Evolutionary conservation across 2,329 filamentous ascomycete genomes (phyloP), one percentile per base, ranked within the genome.

Genomic region (Neofusicoccum kwambonambiense): DNA sequence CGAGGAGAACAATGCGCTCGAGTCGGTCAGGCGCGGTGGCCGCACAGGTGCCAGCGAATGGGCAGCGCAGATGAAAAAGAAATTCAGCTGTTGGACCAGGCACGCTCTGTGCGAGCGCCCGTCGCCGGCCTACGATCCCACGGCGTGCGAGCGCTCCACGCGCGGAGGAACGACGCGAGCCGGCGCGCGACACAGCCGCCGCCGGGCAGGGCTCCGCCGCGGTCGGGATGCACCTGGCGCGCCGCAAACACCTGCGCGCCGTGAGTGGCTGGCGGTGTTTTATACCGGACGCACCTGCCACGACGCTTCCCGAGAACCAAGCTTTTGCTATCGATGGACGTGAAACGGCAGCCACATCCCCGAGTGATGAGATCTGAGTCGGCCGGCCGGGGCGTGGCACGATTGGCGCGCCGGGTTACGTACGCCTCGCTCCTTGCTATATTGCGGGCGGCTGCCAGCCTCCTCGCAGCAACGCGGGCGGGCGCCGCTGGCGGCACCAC

Each of bases 271-370:
- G 31, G 39, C 27, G 41, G 41, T 2, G 42, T 35, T 45, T 60
- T 19, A 22, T 45, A 47, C 31, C 27, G 31, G 42, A 19, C 15
- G 41, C 41, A 17, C 41, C 13, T 12, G 11, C 13, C n/a, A 17
- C n/a, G 41, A 58, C n/a, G 13, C 47, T 34, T 60, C 42, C 56
- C 56, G 56, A 47, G 17, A 19, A 60, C 56, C 56, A 60, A 60
- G 41, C 56, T 60, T 60, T 45, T n/a, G 50, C 42, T 22, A 15
- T 31, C 56, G 56, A 22, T 22, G 56, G 41, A 34, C 56, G 56
- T 60, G 56, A 60, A 60, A 60, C 56, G 56, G 56, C 56, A 58
- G 54, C 54, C 54, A 58, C 54, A 44, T 37, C 7, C 39, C 54
- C 41, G 42, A 9, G 15, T 11, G 34, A 22, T 11, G 34, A 22